Evolutionary conservation across 441 rosid genomes (phyloP).

Genomic region (Cnidoscolus chayamansa): DNA sequence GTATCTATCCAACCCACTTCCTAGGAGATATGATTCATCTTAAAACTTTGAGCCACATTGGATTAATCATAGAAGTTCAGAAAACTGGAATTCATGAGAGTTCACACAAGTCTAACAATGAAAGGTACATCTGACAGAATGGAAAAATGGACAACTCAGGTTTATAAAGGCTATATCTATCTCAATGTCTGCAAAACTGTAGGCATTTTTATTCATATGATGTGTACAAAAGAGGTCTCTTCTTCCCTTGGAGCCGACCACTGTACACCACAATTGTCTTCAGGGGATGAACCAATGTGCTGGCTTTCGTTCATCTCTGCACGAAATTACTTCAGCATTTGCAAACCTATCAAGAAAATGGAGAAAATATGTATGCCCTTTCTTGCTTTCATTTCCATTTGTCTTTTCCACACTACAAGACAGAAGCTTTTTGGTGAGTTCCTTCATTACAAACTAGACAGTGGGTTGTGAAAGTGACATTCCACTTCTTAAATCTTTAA

Average conservation of each 20-base stretch:
- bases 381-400: neutral
- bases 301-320: slow-evolving; percentile 23
- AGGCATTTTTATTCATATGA: slow-evolving; percentile 17
- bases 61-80: neutral
- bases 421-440: neutral
- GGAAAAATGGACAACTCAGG: slow-evolving; percentile 10
- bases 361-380: neutral
- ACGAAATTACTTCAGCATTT: neutral
- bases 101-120: too few species aligned
- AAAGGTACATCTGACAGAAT: neutral
- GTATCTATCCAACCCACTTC: neutral
- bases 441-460: neutral
- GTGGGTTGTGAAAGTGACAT: slow-evolving; percentile 11
- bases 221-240: slow-evolving; percentile 27
- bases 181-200: slow-evolving; percentile 2
- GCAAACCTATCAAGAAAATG: too few species aligned
- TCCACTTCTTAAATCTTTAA: neutral
- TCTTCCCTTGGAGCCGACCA: slow-evolving; percentile 13
- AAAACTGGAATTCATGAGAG: neutral
- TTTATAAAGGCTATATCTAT: neutral
- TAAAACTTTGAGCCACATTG: neutral
- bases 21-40: neutral
- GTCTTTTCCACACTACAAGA: slow-evolving; percentile 4
- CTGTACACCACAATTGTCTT: slow-evolving; percentile 22
- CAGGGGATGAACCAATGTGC: slow-evolving; percentile 42